Conservation (phyloP, 805 yeast species). For the Starmerella geochares region DNA sequence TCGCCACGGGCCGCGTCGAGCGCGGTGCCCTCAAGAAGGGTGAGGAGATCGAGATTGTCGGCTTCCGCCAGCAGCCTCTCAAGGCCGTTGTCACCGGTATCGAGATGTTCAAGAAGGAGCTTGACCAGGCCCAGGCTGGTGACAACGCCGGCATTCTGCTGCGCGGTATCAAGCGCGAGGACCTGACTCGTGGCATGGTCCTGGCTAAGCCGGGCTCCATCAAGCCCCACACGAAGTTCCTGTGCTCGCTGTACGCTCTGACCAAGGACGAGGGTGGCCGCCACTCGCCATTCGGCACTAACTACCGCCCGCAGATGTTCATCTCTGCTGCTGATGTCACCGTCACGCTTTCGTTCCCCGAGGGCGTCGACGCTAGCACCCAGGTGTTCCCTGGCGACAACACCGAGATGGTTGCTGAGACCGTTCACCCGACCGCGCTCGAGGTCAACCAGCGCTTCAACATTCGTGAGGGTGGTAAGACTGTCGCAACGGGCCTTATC, state of each 20-base stretch:
- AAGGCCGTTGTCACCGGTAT: slow-evolving; percentile 96
- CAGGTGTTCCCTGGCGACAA: slow-evolving; percentile 98
- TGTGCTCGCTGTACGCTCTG: slow-evolving; percentile 85
- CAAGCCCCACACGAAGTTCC: slow-evolving; percentile 84
- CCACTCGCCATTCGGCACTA: slow-evolving; percentile 91
- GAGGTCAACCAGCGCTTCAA: slow-evolving; percentile 98
- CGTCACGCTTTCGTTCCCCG: slow-evolving; percentile 81
- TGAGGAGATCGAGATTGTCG: slow-evolving; percentile 96
- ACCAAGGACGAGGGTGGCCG: slow-evolving; percentile 99
- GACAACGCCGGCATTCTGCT: slow-evolving; percentile 96
- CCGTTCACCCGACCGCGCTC: slow-evolving; percentile 82
- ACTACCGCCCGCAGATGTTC: slow-evolving; percentile 97
- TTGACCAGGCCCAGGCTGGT: slow-evolving; percentile 96
- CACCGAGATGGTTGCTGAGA: slow-evolving; percentile 86
- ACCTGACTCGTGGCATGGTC: slow-evolving; percentile 95
- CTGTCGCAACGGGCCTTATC: slow-evolving; percentile 97
- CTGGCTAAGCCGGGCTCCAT: slow-evolving; percentile 85
- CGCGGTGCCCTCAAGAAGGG: slow-evolving; percentile 97
- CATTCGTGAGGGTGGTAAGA: slow-evolving; percentile 98
- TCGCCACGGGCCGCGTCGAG: slow-evolving; percentile 97
- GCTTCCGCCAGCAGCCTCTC: slow-evolving; percentile 72
- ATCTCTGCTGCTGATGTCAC: slow-evolving; percentile 95
- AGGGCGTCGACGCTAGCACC: slow-evolving; percentile 68
- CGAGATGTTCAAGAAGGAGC: slow-evolving; percentile 98
- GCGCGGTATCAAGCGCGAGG: slow-evolving; percentile 98